These are phyloP conservation scores for Viola pubescens DNA, from an alignment of 441 rosid genomes.

Conservation along the genomic window DNA sequence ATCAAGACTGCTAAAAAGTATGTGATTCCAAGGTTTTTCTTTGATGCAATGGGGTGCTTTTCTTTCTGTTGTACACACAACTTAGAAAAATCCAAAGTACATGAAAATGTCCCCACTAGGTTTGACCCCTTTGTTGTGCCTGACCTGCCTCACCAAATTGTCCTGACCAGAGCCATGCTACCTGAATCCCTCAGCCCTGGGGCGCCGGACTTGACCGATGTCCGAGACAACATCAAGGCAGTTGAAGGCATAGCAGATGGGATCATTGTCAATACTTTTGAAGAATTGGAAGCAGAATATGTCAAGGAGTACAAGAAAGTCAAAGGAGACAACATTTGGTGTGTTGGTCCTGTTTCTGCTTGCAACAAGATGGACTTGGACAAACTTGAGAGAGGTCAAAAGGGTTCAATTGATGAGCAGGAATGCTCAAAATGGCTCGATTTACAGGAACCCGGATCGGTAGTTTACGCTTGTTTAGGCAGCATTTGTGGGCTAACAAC, in stretches of 20 bases:
- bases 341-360: slow-evolving; percentile 39
- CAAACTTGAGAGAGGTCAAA: slow-evolving; percentile 32
- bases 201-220: slow-evolving; percentile 19
- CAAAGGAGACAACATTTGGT: slow-evolving; percentile 32
- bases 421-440: slow-evolving; percentile 34
- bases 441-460: slow-evolving; percentile 19
- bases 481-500: slow-evolving; percentile 28
- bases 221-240: slow-evolving; percentile 18
- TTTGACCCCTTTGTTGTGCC: slow-evolving; percentile 40
- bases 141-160: slow-evolving; percentile 32
- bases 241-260: slow-evolving; percentile 23
- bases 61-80: slow-evolving; percentile 19
- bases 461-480: slow-evolving; percentile 38
- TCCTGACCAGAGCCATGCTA: slow-evolving; percentile 33
- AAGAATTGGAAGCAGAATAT: slow-evolving; percentile 37
- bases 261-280: slow-evolving; percentile 32
- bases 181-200: slow-evolving; percentile 15
- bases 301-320: slow-evolving; percentile 17
- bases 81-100: slow-evolving; percentile 15
- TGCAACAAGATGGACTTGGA: slow-evolving; percentile 23
- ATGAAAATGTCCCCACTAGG: slow-evolving; percentile 12
- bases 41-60: slow-evolving; percentile 35
- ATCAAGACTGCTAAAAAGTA: slow-evolving; percentile 26
- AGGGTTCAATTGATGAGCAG: slow-evolving; percentile 10
- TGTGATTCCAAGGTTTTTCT: slow-evolving; percentile 34